Evolutionary conservation across 2,329 filamentous ascomycete genomes (phyloP).

Genomic region (Shiraia sp.): DNA sequence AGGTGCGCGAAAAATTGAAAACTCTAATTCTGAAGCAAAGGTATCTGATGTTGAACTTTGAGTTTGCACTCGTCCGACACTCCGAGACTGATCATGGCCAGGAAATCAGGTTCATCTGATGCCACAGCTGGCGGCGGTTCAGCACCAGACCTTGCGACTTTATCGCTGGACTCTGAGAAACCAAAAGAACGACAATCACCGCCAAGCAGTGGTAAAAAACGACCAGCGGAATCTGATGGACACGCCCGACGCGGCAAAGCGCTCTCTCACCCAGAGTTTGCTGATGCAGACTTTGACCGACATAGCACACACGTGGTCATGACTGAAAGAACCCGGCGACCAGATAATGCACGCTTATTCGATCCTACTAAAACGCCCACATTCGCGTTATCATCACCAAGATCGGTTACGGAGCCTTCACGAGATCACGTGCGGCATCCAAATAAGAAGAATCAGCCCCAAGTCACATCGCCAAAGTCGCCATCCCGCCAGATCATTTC

Average conservation of each 20-base stretch:
- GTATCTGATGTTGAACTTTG: conserved; percentile 7
- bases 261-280: conserved; percentile 23
- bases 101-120: conserved; percentile 28
- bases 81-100: conserved; percentile 10
- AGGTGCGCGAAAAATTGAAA: conserved; percentile 27
- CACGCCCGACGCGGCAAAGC: conserved; percentile 30
- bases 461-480: conserved; percentile 14
- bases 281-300: conserved; percentile 31
- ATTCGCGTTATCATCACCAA: conserved; percentile 18
- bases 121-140: conserved; percentile 32
- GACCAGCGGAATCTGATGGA: conserved; percentile 33
- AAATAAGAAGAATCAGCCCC: conserved; percentile 20
- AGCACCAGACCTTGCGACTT: conserved; percentile 33
- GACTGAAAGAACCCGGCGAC: conserved; percentile 21
- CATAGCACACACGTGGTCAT: conserved; percentile 19
- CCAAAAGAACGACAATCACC: conserved; percentile 22
- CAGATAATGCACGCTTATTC: conserved; percentile 23
- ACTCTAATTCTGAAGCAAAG: conserved; percentile 26
- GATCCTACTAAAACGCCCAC: conserved; percentile 21
- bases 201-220: conserved; percentile 30
- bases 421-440: conserved; percentile 29
- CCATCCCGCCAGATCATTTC: conserved; percentile 14
- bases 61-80: neutral
- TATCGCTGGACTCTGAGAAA: conserved; percentile 30
- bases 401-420: conserved; percentile 26